Base-by-base conservation (phyloP, 192 early-diverging fungal genomes). In the Helicostylum pulchrum region DNA sequence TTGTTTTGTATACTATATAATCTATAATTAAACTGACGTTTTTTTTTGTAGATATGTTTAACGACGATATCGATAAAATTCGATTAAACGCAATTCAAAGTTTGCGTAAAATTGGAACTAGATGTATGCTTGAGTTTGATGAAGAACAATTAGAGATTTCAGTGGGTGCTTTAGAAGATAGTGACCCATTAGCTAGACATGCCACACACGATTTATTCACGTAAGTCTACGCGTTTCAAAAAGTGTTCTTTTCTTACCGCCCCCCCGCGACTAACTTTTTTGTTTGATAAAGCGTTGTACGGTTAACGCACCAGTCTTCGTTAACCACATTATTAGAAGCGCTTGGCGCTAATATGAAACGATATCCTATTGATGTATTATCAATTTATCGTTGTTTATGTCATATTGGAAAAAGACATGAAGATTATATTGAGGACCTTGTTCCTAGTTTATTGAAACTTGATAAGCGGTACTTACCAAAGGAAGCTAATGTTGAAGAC, bases 51-150 rank as follows among this genome's bases (percentile, higher is more conserved):
- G 96, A 97, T 60, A 99, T 99, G 92, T 94, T 99, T 65, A 96
- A 97, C 76, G 96, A 99, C 76, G 94, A 96, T 70, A 91, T 92
- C 67, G 85, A 90, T 64, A 78, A 78, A 44, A 90, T 99, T 3
- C 88, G 96, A 0, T 66, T 94, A 6, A 88, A 93, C 45, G 85
- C 94, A 0, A 86, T 96, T 34, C 79, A 79, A 17, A 90, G 84
- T 53, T 80, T 99, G 12, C 78, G 76, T 19, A 80, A 85, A 47
- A 88, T 99, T 51, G 92, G 88, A 0, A 67, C 70, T 3, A 74
- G 75, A 1, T 62, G 79, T 8, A 68, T 65, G 0, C 79, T 95
- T 7, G 57, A 68, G 15, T 75, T 95, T 32, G 81, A 87, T 42
- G 83, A 80, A 6, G 89, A 93, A 61, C 89, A 93, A 73, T 75